Percentiles rank a stretch among this genome's conserved stretches.
Evolutionary conservation across 352 stramenopile species (phyloP).

Genomic region (Pythium apleroticum): DNA sequence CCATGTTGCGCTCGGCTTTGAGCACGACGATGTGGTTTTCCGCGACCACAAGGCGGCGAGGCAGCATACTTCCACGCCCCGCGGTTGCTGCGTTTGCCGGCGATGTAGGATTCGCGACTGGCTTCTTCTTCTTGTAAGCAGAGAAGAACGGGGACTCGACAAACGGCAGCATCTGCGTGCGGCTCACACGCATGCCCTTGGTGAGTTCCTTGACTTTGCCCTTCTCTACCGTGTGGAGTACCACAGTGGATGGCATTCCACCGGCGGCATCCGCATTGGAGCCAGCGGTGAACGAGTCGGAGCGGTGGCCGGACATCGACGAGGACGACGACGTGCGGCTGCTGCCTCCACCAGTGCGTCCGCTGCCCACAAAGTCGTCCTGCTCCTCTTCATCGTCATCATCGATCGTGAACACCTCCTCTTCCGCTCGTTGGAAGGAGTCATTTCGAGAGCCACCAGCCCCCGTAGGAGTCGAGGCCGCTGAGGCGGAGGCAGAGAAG

Average conservation of each 20-base stretch:
- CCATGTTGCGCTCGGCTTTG: slow-evolving; percentile 64
- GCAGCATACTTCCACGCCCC: slow-evolving; percentile 44
- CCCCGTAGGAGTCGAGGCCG: slow-evolving; percentile 14
- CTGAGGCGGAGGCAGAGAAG: slow-evolving; percentile 28
- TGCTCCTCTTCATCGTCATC: slow-evolving; percentile 76
- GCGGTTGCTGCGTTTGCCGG: slow-evolving; percentile 6
- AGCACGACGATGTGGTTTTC: slow-evolving; percentile 81
- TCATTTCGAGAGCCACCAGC: slow-evolving; percentile 21
- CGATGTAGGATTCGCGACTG: background rate
- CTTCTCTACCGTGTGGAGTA: slow-evolving; percentile 57
- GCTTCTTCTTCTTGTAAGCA: slow-evolving; percentile 84
- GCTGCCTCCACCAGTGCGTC: slow-evolving; percentile 17
- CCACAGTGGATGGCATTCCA: slow-evolving; percentile 22
- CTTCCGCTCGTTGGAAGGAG: slow-evolving; percentile 60
- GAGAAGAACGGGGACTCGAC: slow-evolving; percentile 79
- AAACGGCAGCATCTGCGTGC: slow-evolving; percentile 66
- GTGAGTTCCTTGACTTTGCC: slow-evolving; percentile 43
- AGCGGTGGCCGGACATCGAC: slow-evolving; percentile 27
- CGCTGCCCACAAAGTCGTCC: slow-evolving; percentile 43
- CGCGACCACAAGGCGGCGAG: slow-evolving; percentile 58
- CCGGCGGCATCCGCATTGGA: slow-evolving; percentile 17
- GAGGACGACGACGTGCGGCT: slow-evolving; percentile 49
- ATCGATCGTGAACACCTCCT: slow-evolving; percentile 85
- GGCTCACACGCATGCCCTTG: slow-evolving; percentile 73
- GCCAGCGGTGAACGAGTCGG: slow-evolving; percentile 43